Evolutionary conservation across 2,329 filamentous ascomycete genomes (phyloP), one percentile per base, ranked within the genome.

Genomic region (Nemania bipapillata): DNA sequence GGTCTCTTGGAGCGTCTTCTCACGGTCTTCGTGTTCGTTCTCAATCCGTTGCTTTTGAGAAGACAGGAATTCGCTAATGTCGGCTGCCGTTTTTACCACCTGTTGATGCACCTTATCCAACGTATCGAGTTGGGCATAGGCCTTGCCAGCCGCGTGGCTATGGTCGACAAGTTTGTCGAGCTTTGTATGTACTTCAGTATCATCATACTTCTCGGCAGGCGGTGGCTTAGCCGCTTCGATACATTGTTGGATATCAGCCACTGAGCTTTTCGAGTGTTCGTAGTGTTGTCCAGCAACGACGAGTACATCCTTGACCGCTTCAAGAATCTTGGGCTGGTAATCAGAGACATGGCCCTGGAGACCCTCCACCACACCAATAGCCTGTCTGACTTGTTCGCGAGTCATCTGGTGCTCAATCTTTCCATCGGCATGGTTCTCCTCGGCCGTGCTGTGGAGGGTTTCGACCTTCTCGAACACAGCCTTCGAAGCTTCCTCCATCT

Each of bases 61-160:
- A 2, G 90, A 87, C 22, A 98, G 87, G 77, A 97, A 97, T 49
- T 91, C 88, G 1, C 91, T 91, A 63, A 99, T 90, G 77, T 96
- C 93, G 22, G 90, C 88, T 0, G 95, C 94, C 1, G 93, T 97
- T 67, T 90, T 86, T 78, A 93, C 89, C 65, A 99, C 93, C 73
- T 97, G 92, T 72, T 92, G 87, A 76, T 97, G 93, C 58, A 98
- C 96, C 79, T 94, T 88, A 73, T 97, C 93, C 4, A 99, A 86
- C 26, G 92, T 92, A 70, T 92, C 91, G 53, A 97, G 87, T 73
- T 94, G 92, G 4, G 86, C 85, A 40, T 93, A 87, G 1, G 92
- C 89, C 76, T 93, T 90, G 59, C 87, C 87, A 0, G 92, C 87
- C 22, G 87, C 86, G 28, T 89, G 85, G 35, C 87, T 89, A 76